Evolutionary conservation across 2,329 filamentous ascomycete genomes (phyloP).

Genomic region (Pseudophaeomoniella oleicola): DNA sequence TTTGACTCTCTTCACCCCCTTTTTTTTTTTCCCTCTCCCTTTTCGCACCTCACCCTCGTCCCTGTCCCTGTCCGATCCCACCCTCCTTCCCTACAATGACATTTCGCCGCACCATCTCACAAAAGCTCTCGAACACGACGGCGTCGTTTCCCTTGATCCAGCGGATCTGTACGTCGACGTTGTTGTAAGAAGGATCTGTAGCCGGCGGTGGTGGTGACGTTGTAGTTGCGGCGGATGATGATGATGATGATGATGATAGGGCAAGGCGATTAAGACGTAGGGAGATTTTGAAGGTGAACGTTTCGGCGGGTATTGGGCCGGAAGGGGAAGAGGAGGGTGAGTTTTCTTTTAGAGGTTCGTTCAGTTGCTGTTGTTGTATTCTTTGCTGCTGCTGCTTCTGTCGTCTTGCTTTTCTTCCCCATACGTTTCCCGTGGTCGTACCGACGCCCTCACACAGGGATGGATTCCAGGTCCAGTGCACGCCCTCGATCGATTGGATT

Average conservation of each 20-base stretch:
- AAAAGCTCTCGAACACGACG: conserved; percentile 73
- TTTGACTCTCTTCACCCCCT: too few species aligned
- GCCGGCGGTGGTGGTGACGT: background rate
- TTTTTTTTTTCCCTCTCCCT: too few species aligned
- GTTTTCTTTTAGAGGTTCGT: background rate
- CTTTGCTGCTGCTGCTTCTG: conserved; percentile 22
- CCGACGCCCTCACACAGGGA: conserved; percentile 42
- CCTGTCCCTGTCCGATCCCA: too few species aligned
- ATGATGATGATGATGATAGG: background rate
- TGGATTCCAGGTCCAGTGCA: conserved; percentile 52
- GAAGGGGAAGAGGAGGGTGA: background rate
- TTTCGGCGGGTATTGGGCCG: conserved; percentile 5
- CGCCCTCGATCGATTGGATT: conserved; percentile 29
- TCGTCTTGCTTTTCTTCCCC: conserved; percentile 60
- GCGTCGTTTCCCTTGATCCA: conserved; percentile 66
- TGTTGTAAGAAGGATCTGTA: background rate
- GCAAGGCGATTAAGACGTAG: conserved; percentile 8
- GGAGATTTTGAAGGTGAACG: conserved; percentile 25
- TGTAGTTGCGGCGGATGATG: conserved; percentile 3
- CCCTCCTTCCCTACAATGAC: conserved; percentile 11
- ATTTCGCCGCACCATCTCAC: conserved; percentile 57
- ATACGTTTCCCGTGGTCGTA: conserved; percentile 53
- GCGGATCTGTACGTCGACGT: conserved; percentile 34
- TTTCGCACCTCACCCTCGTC: too few species aligned
- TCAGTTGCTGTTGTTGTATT: conserved; percentile 4